Base-by-base conservation (phyloP, 2,329 filamentous ascomycete genomes). In the Fusarium mexicanum region DNA sequence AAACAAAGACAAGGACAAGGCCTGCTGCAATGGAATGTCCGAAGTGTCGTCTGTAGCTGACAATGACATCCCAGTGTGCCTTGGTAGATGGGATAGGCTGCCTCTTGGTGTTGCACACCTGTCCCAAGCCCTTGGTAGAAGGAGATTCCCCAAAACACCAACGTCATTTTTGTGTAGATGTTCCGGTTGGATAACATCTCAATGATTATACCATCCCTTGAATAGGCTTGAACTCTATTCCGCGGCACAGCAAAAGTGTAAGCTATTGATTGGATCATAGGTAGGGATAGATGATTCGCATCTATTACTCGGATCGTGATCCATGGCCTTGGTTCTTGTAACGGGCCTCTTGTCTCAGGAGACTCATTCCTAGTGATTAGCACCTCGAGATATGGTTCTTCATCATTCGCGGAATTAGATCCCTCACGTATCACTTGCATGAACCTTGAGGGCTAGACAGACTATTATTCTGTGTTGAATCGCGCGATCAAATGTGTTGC, bases 191-290 rank as follows among this genome's bases (percentile, higher is more conserved):
- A 46, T 53, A 41, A 17, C 22, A 24, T 22, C 44, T 55, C 47
- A 37, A 58, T 68, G 31, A 38, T 35, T 35, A 17, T 35, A 22
- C n/a, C 38, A 43, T 50, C 33, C 40, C 65, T 51, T 71, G 26
- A 40, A 29, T 26, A 41, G 38, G 54, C 38, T 44, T 38, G 38
- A 71, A 74, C 71, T 71, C 40, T 73, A 61, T 44, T 43, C 29
- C 53, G 64, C 67, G 67, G 67, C 67, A 46, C 60, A 70, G 67
- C 26, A 40, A 61, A 51, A 61, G 61, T 60, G 35, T 64, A 47
- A 40, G 31, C 17, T 33, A 58, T 67, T 41, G 46, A 59, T 61
- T 72, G 66, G 66, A 66, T 47, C 51, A 48, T 41, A 46, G 51
- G 16, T 41, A 46, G 51, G 16, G 47, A 33, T 20, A 31, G 40